These are phyloP conservation scores for Silene latifolia DNA, from an alignment of 148 eudicot genomes.

Conservation along the genomic window DNA sequence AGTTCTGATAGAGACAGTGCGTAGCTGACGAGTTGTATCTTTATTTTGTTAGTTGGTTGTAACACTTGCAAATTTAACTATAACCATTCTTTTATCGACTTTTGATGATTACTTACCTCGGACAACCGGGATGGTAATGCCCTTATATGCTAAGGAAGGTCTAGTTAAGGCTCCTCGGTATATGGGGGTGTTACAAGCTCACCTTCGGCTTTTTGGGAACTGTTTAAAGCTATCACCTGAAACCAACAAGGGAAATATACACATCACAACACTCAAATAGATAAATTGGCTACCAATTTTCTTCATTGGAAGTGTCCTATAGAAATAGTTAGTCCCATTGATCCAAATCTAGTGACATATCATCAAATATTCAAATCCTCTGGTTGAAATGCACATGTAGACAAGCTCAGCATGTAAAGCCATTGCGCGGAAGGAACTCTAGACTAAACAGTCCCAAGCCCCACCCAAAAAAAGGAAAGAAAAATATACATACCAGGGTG, in stretches of 20 bases:
- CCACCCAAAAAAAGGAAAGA: neutral
- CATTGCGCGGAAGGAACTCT: neutral
- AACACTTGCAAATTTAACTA: too few species aligned
- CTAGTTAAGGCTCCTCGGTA: too few species aligned
- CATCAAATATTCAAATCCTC: neutral
- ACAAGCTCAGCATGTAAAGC: neutral
- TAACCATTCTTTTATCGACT: too few species aligned
- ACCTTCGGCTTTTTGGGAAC: constrained; percentile 85
- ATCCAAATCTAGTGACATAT: too few species aligned
- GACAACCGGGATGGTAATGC: too few species aligned
- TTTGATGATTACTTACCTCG: too few species aligned
- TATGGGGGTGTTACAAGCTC: too few species aligned
- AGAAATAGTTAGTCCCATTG: neutral
- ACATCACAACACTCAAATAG: neutral
- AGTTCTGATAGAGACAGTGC: too few species aligned
- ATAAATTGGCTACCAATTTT: neutral
- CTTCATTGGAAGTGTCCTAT: neutral
- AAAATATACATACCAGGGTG: constrained; percentile 62
- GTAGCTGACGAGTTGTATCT: too few species aligned
- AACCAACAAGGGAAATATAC: constrained; percentile 9
- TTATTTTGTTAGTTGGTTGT: too few species aligned
- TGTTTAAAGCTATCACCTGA: constrained; percentile 88
- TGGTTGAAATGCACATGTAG: neutral
- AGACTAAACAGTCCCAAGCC: neutral
- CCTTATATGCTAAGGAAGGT: too few species aligned